Evolutionary conservation across 1,284 basidiomycete species (phyloP).

Genomic region (Xerocomus tenax): DNA sequence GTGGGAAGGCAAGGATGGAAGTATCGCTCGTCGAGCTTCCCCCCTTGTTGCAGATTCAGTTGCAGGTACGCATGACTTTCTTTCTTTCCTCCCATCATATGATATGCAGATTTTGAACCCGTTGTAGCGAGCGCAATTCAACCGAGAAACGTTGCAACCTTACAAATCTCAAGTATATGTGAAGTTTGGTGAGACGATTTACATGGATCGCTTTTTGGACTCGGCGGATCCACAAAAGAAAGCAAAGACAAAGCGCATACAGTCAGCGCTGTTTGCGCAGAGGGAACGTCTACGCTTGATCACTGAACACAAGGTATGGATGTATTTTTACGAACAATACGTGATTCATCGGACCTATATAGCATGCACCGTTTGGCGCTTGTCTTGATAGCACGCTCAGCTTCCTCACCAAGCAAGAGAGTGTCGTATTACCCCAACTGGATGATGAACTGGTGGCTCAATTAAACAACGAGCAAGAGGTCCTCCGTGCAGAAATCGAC

Average conservation of each 20-base stretch:
- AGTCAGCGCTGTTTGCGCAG: slow-evolving; percentile 53
- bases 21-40: slow-evolving; percentile 83
- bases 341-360: not conserved
- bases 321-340: not conserved
- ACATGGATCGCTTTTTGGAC: slow-evolving; percentile 88
- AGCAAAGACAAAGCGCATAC: slow-evolving; percentile 59
- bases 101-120: not conserved
- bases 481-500: slow-evolving; percentile 55
- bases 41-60: slow-evolving; percentile 87
- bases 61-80: slow-evolving; percentile 54
- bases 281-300: slow-evolving; percentile 62
- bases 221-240: slow-evolving; percentile 65
- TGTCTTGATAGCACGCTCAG: slow-evolving; percentile 47
- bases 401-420: slow-evolving; percentile 46
- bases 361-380: slow-evolving; percentile 53
- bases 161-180: slow-evolving; percentile 96
- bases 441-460: slow-evolving; percentile 46
- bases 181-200: slow-evolving; percentile 79
- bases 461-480: slow-evolving; percentile 46
- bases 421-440: slow-evolving; percentile 38
- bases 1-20: slow-evolving; percentile 79
- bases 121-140: slow-evolving; percentile 87
- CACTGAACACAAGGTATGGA: slow-evolving; percentile 58
- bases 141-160: slow-evolving; percentile 77
- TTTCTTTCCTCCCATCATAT: not conserved